Conservation (phyloP, 2,329 filamentous ascomycete species). For the Claviceps monticola region DNA sequence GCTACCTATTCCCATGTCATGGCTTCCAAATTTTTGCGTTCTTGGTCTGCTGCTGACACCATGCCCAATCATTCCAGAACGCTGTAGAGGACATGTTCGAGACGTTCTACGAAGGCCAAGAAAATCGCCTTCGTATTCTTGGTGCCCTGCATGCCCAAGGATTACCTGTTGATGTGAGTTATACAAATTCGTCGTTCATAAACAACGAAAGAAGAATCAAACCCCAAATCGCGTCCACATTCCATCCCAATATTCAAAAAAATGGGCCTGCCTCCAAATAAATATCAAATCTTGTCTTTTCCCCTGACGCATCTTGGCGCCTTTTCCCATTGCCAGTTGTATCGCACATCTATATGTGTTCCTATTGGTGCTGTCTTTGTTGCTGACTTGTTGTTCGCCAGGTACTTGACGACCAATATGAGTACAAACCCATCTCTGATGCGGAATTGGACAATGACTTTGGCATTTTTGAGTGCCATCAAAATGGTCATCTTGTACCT, state of each 20-base stretch:
- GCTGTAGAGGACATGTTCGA: slow-evolving; percentile 25
- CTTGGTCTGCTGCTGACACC: not conserved
- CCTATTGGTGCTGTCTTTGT: not conserved
- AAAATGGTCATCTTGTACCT: slow-evolving; percentile 29
- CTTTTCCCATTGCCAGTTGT: not conserved
- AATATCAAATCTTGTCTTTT: not conserved
- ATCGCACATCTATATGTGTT: slow-evolving; percentile 1
- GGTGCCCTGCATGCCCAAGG: slow-evolving; percentile 27
- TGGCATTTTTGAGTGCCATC: slow-evolving; percentile 26
- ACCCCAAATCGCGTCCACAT: too few relatives aligned
- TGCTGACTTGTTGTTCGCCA: slow-evolving; percentile 11
- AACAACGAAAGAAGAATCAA: too few relatives aligned
- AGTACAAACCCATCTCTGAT: slow-evolving; percentile 31
- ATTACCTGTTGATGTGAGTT: slow-evolving; percentile 36
- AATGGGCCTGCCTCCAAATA: too few relatives aligned
- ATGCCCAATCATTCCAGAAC: slow-evolving; percentile 16
- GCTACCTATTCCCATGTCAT: too few relatives aligned
- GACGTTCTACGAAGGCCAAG: slow-evolving; percentile 30
- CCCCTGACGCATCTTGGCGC: slow-evolving; percentile 1
- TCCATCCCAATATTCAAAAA: too few relatives aligned
- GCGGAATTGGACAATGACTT: slow-evolving; percentile 29
- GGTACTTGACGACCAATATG: slow-evolving; percentile 30
- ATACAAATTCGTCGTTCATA: not conserved
- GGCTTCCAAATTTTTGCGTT: not conserved
- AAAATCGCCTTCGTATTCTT: slow-evolving; percentile 32